phyloP scores from a whole-genome alignment of 441 rosid species.

The Populus hybrid region DNA sequence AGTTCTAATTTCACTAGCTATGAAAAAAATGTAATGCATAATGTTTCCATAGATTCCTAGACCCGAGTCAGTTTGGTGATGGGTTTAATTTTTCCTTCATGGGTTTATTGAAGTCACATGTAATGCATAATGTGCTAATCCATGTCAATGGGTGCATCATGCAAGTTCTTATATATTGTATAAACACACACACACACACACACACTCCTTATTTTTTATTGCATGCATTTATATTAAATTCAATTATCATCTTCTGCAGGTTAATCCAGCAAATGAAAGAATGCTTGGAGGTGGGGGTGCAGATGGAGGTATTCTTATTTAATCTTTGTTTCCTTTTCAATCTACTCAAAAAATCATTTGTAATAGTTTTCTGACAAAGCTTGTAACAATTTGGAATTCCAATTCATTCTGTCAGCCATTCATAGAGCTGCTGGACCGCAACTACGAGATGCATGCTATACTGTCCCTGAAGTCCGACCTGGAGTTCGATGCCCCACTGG shows the following conservation, averaged over 20 bases:
- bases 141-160: no score
- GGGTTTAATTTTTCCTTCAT: neutral
- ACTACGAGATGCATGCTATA: conserved; percentile 67
- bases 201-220: neutral
- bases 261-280: conserved; percentile 70
- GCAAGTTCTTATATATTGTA: neutral
- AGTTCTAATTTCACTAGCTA: no score
- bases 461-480: conserved; percentile 68
- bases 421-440: conserved; percentile 91
- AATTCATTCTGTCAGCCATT: conserved; percentile 45
- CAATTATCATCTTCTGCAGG: conserved; percentile 33
- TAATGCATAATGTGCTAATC: no score
- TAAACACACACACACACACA: no score
- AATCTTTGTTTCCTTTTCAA: neutral
- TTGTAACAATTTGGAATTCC: neutral
- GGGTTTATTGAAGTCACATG: no score
- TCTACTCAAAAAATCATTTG: neutral
- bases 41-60: neutral
- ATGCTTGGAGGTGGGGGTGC: conserved; percentile 98
- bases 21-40: no score
- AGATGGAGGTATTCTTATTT: conserved; percentile 59
- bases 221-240: neutral
- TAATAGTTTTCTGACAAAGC: neutral
- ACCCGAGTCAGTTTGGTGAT: neutral
- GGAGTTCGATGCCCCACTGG: conserved; percentile 80